phyloP scores from a whole-genome alignment of 306 rosid species.

The Dryas drummondii region DNA sequence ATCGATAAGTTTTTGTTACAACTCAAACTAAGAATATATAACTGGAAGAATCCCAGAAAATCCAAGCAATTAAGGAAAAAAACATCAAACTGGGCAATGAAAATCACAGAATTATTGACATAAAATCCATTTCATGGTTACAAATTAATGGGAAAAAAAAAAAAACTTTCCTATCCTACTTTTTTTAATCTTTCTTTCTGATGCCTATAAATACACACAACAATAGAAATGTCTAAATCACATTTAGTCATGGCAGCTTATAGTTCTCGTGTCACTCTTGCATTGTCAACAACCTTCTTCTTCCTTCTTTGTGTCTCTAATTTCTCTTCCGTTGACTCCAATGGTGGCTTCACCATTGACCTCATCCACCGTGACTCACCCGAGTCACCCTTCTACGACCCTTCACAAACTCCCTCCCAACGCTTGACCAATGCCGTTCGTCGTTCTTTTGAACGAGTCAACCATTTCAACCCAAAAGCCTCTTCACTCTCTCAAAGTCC shows the following conservation, averaged over 20 bases:
- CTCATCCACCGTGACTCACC: constrained; percentile 56
- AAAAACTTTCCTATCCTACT: too few species aligned
- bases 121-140: too few species aligned
- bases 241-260: constrained; percentile 15
- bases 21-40: too few species aligned
- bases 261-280: not conserved
- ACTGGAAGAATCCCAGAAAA: too few species aligned
- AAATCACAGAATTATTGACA: not conserved
- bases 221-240: not conserved
- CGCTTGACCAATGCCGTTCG: constrained; percentile 29
- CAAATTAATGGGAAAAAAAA: too few species aligned
- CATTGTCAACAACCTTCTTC: not conserved
- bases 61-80: not conserved
- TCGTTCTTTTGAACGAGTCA: constrained; percentile 31
- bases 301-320: not conserved
- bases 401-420: constrained; percentile 26
- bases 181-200: not conserved
- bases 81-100: not conserved
- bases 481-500: not conserved
- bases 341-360: constrained; percentile 38
- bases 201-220: not conserved
- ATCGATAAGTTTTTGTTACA: too few species aligned
- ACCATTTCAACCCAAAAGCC: not conserved
- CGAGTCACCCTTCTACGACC: constrained; percentile 40
- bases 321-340: not conserved